Evolutionary conservation across 768 basidiomycete species (phyloP).

Genomic region (Termitomyces heimii): DNA sequence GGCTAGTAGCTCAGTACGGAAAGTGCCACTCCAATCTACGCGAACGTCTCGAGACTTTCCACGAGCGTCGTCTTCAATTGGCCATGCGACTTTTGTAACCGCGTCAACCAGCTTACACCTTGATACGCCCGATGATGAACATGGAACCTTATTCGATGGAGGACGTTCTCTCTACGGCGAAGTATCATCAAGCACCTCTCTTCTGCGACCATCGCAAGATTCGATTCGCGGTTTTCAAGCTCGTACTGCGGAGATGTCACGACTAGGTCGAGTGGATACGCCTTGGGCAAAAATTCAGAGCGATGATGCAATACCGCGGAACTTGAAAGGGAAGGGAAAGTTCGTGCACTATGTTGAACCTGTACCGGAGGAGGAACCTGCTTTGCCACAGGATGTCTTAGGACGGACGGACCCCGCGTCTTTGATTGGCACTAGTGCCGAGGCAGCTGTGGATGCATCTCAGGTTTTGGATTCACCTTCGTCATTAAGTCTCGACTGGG

Average conservation of each 20-base stretch:
- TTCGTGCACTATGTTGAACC: slow-evolving; percentile 34
- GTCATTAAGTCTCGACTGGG: slow-evolving; percentile 26
- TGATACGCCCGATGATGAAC: slow-evolving; percentile 4
- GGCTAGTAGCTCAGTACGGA: slow-evolving; percentile 1
- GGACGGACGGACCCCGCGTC: slow-evolving; percentile 45
- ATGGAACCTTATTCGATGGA: background rate
- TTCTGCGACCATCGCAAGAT: slow-evolving; percentile 9
- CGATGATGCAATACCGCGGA: slow-evolving; percentile 14
- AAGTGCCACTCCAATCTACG: background rate
- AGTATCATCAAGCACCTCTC: slow-evolving; percentile 13
- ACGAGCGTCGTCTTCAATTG: slow-evolving; percentile 7
- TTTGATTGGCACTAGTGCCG: slow-evolving; percentile 59
- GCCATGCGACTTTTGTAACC: slow-evolving; percentile 20
- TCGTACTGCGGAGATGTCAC: slow-evolving; percentile 11
- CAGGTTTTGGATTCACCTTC: slow-evolving; percentile 10
- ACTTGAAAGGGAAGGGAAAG: slow-evolving; percentile 26
- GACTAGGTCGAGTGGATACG: slow-evolving; percentile 12
- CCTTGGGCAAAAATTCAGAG: slow-evolving; percentile 10
- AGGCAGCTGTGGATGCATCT: slow-evolving; percentile 29
- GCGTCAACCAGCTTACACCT: slow-evolving; percentile 15
- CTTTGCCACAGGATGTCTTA: slow-evolving; percentile 61
- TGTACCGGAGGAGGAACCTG: slow-evolving; percentile 23
- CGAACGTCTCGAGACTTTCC: slow-evolving; percentile 2
- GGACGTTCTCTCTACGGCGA: slow-evolving; percentile 2
- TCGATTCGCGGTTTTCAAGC: slow-evolving; percentile 5